Evolutionary conservation across 441 rosid genomes (phyloP).

Genomic region (California macrophylla): DNA sequence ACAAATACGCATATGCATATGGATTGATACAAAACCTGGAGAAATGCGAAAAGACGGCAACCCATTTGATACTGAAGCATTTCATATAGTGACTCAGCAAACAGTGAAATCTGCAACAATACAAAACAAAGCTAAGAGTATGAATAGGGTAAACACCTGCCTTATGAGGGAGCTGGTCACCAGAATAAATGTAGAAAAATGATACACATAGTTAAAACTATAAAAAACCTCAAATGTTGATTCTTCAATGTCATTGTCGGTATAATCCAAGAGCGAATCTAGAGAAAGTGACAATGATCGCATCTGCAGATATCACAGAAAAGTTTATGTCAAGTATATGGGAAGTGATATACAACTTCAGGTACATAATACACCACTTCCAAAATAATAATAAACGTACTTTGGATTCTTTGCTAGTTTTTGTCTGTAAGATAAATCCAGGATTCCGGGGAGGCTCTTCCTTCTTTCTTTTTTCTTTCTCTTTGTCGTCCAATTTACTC

Average conservation of each 20-base stretch:
- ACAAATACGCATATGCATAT: slow-evolving; percentile 7
- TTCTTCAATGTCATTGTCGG: slow-evolving; percentile 79
- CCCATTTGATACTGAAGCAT: slow-evolving; percentile 98
- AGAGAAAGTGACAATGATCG: slow-evolving; percentile 74
- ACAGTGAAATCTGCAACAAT: slow-evolving; percentile 69
- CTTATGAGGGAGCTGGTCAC: neutral
- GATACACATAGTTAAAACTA: slow-evolving; percentile 7
- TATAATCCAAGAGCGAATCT: slow-evolving; percentile 87
- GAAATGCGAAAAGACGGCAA: slow-evolving; percentile 59
- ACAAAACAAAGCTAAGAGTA: neutral
- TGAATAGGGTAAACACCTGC: neutral
- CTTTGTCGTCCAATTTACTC: slow-evolving; percentile 40
- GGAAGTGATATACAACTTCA: neutral
- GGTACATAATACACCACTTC: neutral
- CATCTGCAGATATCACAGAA: slow-evolving; percentile 32
- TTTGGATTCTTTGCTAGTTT: slow-evolving; percentile 53
- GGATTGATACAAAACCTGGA: slow-evolving; percentile 47
- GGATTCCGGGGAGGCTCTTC: slow-evolving; percentile 79
- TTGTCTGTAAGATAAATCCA: slow-evolving; percentile 66
- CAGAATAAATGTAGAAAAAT: neutral
- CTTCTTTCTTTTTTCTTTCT: slow-evolving; percentile 55
- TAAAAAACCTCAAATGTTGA: slow-evolving; percentile 75
- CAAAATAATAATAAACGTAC: slow-evolving; percentile 31
- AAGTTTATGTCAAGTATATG: neutral
- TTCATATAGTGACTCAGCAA: slow-evolving; percentile 83